phyloP scores from a whole-genome alignment of 2,329 filamentous ascomycete species.

The Fusarium goolgardi region DNA sequence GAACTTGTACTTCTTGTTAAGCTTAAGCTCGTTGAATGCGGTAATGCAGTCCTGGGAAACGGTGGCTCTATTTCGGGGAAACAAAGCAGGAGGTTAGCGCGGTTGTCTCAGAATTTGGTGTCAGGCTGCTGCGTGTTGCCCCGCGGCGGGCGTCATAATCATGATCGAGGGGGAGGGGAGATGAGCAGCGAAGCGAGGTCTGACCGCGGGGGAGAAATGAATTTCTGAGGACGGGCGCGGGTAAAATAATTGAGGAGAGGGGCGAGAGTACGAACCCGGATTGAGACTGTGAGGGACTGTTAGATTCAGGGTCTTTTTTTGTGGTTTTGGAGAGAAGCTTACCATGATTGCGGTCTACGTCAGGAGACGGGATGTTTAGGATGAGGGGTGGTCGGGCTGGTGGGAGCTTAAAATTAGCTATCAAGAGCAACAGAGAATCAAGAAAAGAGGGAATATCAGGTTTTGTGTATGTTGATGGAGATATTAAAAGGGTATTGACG shows the following conservation, averaged over 20 bases:
- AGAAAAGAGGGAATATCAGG: not conserved
- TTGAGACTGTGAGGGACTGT: slow-evolving; percentile 65
- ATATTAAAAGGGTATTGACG: slow-evolving; percentile 8
- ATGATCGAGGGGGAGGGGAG: slow-evolving; percentile 33
- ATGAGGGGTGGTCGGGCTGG: slow-evolving; percentile 45
- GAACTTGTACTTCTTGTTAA: slow-evolving; percentile 83
- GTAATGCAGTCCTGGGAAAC: slow-evolving; percentile 77
- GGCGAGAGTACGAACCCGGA: slow-evolving; percentile 65
- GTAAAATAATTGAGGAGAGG: slow-evolving; percentile 15
- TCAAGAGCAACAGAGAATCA: slow-evolving; percentile 11
- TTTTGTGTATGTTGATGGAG: not conserved
- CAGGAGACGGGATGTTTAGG: slow-evolving; percentile 46
- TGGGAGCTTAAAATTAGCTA: slow-evolving; percentile 47
- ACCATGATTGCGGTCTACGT: slow-evolving; percentile 56
- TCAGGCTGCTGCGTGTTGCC: slow-evolving; percentile 36
- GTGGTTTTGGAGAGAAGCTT: slow-evolving; percentile 45
- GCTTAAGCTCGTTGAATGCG: slow-evolving; percentile 84
- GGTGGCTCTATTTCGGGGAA: slow-evolving; percentile 67
- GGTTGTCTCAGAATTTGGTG: slow-evolving; percentile 25
- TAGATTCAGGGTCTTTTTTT: slow-evolving; percentile 29
- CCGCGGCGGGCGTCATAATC: slow-evolving; percentile 41
- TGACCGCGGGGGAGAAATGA: slow-evolving; percentile 18
- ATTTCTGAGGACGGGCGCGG: slow-evolving; percentile 26
- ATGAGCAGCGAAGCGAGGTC: slow-evolving; percentile 23
- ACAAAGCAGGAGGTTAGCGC: slow-evolving; percentile 43